Base-by-base conservation (phyloP, 371 early-diverging fungal genomes). In the Mucor irregularis region DNA sequence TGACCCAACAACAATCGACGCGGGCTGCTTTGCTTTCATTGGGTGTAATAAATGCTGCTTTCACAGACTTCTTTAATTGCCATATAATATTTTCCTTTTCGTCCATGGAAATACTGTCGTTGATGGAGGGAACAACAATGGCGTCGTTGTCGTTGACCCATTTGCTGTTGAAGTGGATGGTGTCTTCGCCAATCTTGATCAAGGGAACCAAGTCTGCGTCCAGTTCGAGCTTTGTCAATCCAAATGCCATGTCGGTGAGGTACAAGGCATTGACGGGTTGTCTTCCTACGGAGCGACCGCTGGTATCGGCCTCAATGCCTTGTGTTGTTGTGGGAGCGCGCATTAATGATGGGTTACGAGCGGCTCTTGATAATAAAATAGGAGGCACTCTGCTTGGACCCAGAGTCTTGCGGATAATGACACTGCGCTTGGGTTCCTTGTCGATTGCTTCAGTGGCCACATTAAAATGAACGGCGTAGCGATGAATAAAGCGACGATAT, bases 371-470 rank as follows among this genome's bases (percentile, higher is more conserved):
- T 13, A 79, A 43, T 7, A 76, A 53, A 25, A 71, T 64, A 4
- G 76, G 47, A 5, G 80, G 80, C 0, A 76, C 50, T 13, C 73
- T 48, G 13, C 64, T 46, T 9, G 58, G 45, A 24, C 76, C 76
- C 4, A 65, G 55, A 8, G 69, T 65, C 68, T 88, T 71, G 24
- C 82, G 83, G 59, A 91, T 55, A 25, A 86, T 67, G 5, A 90
- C 86, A 28, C 83, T 87, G 28, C 92, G 80, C 30, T 81, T 69
- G 0, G 92, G 91, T 62, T 90, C 92, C 11, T 74, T 75, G 66
- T 91, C 92, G 11, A 89, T 73, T 2, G 88, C 84, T 48, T 85
- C 84, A 17, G 90, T 86, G 0, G 68, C 62, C 19, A 89, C 54
- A 31, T 82, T 74, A 62, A 89, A 90, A 46, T 82, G 81, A 14